Base-by-base conservation (phyloP, 306 rosid species). In the Fragaria ananassa region DNA sequence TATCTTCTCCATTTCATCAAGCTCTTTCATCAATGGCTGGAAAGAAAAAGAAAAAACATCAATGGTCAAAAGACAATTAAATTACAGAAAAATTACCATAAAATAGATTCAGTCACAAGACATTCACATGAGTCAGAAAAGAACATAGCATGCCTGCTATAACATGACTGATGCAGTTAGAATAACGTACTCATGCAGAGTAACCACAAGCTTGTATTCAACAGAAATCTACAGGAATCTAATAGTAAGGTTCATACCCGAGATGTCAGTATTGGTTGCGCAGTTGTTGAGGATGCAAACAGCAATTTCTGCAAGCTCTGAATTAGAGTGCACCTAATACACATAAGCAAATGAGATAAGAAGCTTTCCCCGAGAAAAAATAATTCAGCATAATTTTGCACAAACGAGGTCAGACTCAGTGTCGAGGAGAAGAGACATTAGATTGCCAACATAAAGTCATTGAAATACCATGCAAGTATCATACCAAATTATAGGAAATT, bases 231-330 rank as follows among this genome's bases (percentile, higher is more conserved):
- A 37, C 68, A 49, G 53, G 53, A 78, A 74, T 49, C 27, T 76
- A 81, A 39, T n/a, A 47, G 56, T 9, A 35, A 76, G 41, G 74
- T 23, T 27, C 77, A 58, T 89, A 95, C 97, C 91, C 99, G 89
- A 77, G 99, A 96, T 18, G 99, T 95, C 83, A 95, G 76, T 75
- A 90, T 89, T 46, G 99, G 97, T 80, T 95, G 97, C 8, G 99
- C 99, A 21, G 99, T 95, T 71, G 99, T 92, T 42, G 99, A 95
- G 81, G 99, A 92, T 15, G 97, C 99, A 81, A 92, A 92, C 62
- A 92, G 93, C 76, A 92, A 84, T 84, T 89, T 95, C 82, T 95
- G 99, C 86, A 92, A 82, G 83, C 93, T 92, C 89, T 95, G 97
- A 88, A 95, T 92, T 75, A 95, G 88, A 68, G 84, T 87, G 88